Evolutionary conservation across 192 early-diverging fungal genomes (phyloP), one percentile per base, ranked within the genome.

Genomic region (Dissophora ornata): DNA sequence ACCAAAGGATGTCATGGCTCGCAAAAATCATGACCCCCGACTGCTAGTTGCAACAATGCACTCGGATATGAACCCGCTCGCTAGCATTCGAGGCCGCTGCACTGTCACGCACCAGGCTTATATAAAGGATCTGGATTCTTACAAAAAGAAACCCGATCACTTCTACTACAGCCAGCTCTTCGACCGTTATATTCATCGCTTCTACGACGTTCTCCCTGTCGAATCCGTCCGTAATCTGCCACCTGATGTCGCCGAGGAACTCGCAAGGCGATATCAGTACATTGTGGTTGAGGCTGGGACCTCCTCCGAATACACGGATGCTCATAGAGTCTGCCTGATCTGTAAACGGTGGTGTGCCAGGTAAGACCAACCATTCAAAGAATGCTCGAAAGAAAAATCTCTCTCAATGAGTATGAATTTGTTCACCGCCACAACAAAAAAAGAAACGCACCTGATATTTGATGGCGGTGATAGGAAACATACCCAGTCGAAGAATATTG

Each of bases 141-240:
- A 91, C 62, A 82, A 81, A 60, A 68, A 74, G 28, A 58, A 79
- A 26, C 85, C 90, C 1, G 91, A 96, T 71, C 84, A 88, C 71
- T 97, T 95, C 79, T 96, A 94, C 66, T 97, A 92, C 78, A 79
- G 87, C 47, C 94, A 95, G 69, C 84, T 97, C 18, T 97, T 94
- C 62, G 96, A 97, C 74, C 88, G 95, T 29, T 96, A 94, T 82
- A 96, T 91, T 25, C 89, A 91, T 34, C 90, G 94, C 9, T 79
- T 94, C 12, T 96, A 94, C 78, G 96, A 97, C 62, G 93, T 96
- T 13, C 69, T 96, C 3, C 93, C 96, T 0, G 84, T 92, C 24
- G 83, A 88, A 24, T 80, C 88, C 24, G 91, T 95, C 40, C 91
- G 87, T 36, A 95, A 95, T 53, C 86, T 95, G 16, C 95, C 96